Evolutionary conservation across 1,139 yeast species (phyloP).

Genomic region (Blastobotrys buckinghamii): DNA sequence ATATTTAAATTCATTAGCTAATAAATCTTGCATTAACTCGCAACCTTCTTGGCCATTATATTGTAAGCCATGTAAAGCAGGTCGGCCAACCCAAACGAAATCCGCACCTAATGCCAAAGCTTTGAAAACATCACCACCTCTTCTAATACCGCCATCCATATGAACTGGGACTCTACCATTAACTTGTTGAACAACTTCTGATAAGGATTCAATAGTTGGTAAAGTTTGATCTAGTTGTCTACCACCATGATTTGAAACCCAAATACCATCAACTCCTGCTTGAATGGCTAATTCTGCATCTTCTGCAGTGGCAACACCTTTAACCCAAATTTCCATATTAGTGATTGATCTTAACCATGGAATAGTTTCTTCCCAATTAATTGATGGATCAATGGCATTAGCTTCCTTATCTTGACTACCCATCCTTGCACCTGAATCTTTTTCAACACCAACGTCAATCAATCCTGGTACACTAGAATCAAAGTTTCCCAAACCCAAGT

Average conservation of each 20-base stretch:
- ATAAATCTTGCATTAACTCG: slow-evolving; percentile 30
- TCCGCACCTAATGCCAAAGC: slow-evolving; percentile 69
- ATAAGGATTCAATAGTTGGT: slow-evolving; percentile 58
- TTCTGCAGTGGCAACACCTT: slow-evolving; percentile 56
- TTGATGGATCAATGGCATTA: slow-evolving; percentile 53
- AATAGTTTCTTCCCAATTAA: slow-evolving; percentile 55
- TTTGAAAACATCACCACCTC: slow-evolving; percentile 63
- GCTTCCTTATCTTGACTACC: slow-evolving; percentile 15
- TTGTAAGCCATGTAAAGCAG: slow-evolving; percentile 60
- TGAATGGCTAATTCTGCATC: slow-evolving; percentile 55
- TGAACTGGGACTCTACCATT: slow-evolving; percentile 50
- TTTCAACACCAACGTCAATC: slow-evolving; percentile 29
- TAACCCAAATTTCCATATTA: slow-evolving; percentile 37
- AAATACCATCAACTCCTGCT: slow-evolving; percentile 55
- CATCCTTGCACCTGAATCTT: slow-evolving; percentile 21
- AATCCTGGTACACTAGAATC: slow-evolving; percentile 19
- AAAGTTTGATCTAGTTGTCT: slow-evolving; percentile 58
- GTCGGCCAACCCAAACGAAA: slow-evolving; percentile 66
- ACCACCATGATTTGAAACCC: slow-evolving; percentile 68
- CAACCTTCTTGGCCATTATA: slow-evolving; percentile 63
- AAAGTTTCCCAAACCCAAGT: slow-evolving; percentile 32
- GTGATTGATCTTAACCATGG: slow-evolving; percentile 35
- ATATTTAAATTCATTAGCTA: slow-evolving; percentile 29
- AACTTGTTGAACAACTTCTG: slow-evolving; percentile 49
- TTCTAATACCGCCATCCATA: slow-evolving; percentile 62